A percentile compares a stretch with the other conserved stretches of the same genome.
phyloP scores from a whole-genome alignment of 768 basidiomycete genomes.

The Coprinopsis sp. region DNA sequence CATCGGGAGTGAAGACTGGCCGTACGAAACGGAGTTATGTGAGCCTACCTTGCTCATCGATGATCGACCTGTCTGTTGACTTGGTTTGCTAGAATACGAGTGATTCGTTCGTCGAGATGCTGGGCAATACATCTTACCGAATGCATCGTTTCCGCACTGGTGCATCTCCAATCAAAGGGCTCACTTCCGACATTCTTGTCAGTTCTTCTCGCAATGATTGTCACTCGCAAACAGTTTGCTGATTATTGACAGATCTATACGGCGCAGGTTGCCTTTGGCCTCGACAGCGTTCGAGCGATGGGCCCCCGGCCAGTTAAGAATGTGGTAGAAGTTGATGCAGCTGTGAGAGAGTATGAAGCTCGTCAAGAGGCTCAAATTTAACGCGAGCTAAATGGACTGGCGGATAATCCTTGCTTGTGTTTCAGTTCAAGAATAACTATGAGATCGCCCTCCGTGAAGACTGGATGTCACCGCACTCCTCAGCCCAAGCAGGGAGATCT shows the following conservation, averaged over 20 bases:
- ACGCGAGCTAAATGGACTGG: no score
- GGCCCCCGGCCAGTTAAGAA: constrained; percentile 11
- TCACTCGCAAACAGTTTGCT: neutral
- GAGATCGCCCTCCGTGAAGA: no score
- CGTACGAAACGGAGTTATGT: constrained; percentile 65
- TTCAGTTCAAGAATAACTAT: no score
- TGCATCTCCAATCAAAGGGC: constrained; percentile 77
- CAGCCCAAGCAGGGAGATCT: no score
- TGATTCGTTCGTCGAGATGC: constrained; percentile 45
- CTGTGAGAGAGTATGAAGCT: neutral
- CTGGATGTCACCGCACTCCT: no score
- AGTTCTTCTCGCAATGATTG: constrained; percentile 17
- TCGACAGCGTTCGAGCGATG: constrained; percentile 13
- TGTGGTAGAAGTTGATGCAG: constrained; percentile 2
- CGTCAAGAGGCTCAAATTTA: no score
- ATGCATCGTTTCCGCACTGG: constrained; percentile 81
- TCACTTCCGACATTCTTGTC: constrained; percentile 81
- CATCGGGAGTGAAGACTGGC: constrained; percentile 70
- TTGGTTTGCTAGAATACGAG: constrained; percentile 37
- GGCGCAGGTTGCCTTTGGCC: constrained; percentile 36
- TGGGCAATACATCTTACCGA: constrained; percentile 56
- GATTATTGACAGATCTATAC: constrained; percentile 49
- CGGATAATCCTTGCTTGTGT: no score
- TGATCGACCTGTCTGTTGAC: neutral
- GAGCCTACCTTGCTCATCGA: neutral